Base-by-base conservation (phyloP, 2,329 filamentous ascomycete genomes). In the Rasamsonia emersonii region DNA sequence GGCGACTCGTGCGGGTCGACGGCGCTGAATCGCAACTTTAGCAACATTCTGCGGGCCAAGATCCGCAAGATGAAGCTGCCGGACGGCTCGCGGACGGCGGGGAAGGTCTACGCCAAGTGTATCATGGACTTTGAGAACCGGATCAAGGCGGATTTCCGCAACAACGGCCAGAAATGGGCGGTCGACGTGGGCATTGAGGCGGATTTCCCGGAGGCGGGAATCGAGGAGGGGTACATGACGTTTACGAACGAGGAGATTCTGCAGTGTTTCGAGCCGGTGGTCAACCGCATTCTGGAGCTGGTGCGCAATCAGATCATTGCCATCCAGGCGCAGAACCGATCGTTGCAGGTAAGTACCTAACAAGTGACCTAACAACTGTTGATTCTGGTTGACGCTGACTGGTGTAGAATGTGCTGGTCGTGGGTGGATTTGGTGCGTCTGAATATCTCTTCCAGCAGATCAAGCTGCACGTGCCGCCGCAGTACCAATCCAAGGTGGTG, bases 111-210 rank as follows among this genome's bases (percentile, higher is more conserved):
- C 61, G 89, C 89, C 46, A 96, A 96, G 68, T 96, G 89, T 61
- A 96, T 98, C 63, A 96, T 96, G 89, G 91, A 98, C 64, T 98
- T 98, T 52, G 91, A 98, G 69, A 96, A 96, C 74, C 74, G 91
- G 59, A 95, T 98, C 74, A 98, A 98, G 72, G 91, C 91, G 30
- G 91, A 96, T 61, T 98, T 98, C 79, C 79, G 91, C 44, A 96
- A 96, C 68, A 96, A 95, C 60, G 88, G 89, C 30, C 89, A 96
- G 62, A 96, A 96, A 62, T 96, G 91, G 91, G 91, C 91, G 26
- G 88, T 96, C 13, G 91, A 98, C 56, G 91, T 98, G 30, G 91
- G 91, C 54, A 96, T 98, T 51, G 91, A 98, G 68, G 86, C 89
- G 25, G 91, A 96, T 55, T 96, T 93, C 67, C 89, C 89, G 23